Evolutionary conservation across 306 rosid genomes (phyloP).

Genomic region (Begonia peltatifolia): DNA sequence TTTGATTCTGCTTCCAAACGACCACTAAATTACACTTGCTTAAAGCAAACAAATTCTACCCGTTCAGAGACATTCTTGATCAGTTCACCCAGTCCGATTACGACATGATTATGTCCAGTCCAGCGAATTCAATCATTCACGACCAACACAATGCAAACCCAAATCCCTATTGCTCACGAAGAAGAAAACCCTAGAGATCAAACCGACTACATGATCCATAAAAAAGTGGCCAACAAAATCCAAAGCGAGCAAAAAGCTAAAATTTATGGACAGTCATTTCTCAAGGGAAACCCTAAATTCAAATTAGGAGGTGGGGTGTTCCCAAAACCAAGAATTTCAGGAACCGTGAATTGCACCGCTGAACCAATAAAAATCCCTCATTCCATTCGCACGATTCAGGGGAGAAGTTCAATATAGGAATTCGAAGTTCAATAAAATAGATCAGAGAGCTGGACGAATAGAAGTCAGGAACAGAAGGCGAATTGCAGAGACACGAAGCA

Average conservation of each 20-base stretch:
- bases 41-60: constrained; percentile 9
- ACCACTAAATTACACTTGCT: constrained; percentile 28
- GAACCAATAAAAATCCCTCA: constrained; percentile 32
- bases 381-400: constrained; percentile 28
- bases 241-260: too few species aligned
- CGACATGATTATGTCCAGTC: constrained; percentile 19
- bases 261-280: constrained; percentile 21
- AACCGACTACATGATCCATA: constrained; percentile 23
- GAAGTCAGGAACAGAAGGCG: constrained; percentile 18
- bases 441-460: constrained; percentile 41
- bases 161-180: constrained; percentile 38
- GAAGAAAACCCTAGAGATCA: constrained; percentile 84
- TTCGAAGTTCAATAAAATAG: constrained; percentile 38
- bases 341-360: constrained; percentile 33
- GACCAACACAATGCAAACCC: constrained; percentile 45
- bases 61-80: too few species aligned
- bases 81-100: constrained; percentile 7
- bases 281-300: constrained; percentile 46
- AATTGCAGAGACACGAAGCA: constrained; percentile 17
- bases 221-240: constrained; percentile 2
- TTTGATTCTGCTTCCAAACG: constrained; percentile 28
- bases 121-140: constrained; percentile 26
- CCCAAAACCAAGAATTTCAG: constrained; percentile 18
- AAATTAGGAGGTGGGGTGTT: constrained; percentile 27
- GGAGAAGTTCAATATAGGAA: constrained; percentile 31